These are phyloP conservation scores for Acorus calamus DNA, from an alignment of 106 monocot genomes.

Conservation along the genomic window DNA sequence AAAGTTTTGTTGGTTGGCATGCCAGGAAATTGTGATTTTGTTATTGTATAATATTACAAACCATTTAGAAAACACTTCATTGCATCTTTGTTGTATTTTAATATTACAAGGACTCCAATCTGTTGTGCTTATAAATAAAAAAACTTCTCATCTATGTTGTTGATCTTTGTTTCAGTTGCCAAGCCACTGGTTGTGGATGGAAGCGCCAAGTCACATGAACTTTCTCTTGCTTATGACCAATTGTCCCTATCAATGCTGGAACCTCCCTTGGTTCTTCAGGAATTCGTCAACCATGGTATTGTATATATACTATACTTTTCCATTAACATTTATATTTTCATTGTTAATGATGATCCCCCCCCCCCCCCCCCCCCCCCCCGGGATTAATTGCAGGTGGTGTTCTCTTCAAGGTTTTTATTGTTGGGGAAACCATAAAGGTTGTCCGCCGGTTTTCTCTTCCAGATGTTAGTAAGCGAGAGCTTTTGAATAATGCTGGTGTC, in stretches of 20 bases:
- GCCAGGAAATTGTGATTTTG: too few relatives aligned
- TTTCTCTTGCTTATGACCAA: constrained; percentile 14
- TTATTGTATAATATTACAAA: too few relatives aligned
- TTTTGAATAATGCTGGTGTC: constrained; percentile 51
- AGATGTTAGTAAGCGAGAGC: constrained; percentile 45
- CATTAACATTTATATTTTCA: not conserved
- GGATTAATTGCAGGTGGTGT: constrained; percentile 24
- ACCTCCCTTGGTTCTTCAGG: constrained; percentile 23
- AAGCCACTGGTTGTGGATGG: constrained; percentile 25
- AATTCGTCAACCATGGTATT: constrained; percentile 27
- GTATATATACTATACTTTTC: not conserved
- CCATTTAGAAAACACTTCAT: too few relatives aligned
- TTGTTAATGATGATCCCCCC: not conserved
- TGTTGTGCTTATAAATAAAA: too few relatives aligned
- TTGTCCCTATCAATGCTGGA: constrained; percentile 9
- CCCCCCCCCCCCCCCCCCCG: too few relatives aligned
- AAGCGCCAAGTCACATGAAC: constrained; percentile 21
- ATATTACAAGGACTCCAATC: too few relatives aligned
- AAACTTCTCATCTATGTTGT: not conserved
- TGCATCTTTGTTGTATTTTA: too few relatives aligned
- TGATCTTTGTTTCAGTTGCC: constrained; percentile 33
- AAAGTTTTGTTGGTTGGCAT: too few relatives aligned
- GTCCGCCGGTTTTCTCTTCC: constrained; percentile 83
- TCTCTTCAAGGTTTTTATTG: constrained; percentile 25
- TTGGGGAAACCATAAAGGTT: constrained; percentile 49